Evolutionary conservation across 768 basidiomycete genomes (phyloP), one percentile per base, ranked within the genome.

Genomic region (Leccinum imitatum): DNA sequence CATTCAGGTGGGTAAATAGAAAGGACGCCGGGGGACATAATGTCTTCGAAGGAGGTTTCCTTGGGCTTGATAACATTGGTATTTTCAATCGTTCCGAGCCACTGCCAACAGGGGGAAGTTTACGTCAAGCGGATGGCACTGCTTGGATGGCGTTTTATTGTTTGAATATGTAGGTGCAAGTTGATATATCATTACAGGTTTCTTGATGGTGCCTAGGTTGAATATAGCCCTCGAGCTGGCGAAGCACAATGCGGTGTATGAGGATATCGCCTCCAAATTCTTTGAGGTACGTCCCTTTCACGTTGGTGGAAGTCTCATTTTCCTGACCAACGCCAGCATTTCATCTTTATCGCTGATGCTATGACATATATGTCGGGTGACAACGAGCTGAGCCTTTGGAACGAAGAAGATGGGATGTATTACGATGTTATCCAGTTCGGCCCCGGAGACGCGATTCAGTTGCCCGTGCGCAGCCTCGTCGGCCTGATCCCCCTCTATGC

Each of bases 61-160:
- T 99, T 41, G 97, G 97, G 31, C 79, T 99, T 46, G 97, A 99
- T 78, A 99, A 99, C 69, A 98, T 99, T 62, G 95, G 95, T 13
- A 86, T 93, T 6, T 99, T 99, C 80, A 99, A 99, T 77, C 89
- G 97, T 51, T 97, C 94, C 2, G 97, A 99, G 73, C 92, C 94
- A 27, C 77, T 99, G 25, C 97, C 97, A 7, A 98, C 95, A 6
- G 96, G 96, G 35, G 97, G 97, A 9, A 84, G 78, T 17, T 80
- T 99, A 59, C 94, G 96, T 56, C 97, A 99, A 76, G 95, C 97
- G 8, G 97, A 99, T 71, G 96, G 96, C 9, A 99, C 97, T 6
- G 93, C 96, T 0, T 99, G 97, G 97, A 99, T 99, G 97, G 97
- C 95, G 33, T 99, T 98, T 79, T 99, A 96, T 75, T 94, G 89